A percentile compares a stretch with the other conserved stretches of the same genome.
These are phyloP conservation scores for Grigorovia jiainica DNA, from an alignment of 805 yeast genomes.

Conservation along the genomic window DNA sequence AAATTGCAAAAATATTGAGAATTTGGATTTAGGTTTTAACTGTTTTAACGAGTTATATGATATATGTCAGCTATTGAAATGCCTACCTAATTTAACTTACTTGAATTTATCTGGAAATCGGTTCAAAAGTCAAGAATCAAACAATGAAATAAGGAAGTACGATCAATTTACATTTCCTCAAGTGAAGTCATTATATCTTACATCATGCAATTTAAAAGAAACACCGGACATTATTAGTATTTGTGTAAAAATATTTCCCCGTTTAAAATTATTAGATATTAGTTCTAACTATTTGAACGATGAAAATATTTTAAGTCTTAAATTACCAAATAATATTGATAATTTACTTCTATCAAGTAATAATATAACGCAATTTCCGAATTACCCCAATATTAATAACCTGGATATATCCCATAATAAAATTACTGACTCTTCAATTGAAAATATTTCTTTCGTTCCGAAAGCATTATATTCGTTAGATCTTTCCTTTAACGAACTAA, in stretches of 20 bases:
- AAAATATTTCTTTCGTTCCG: background rate
- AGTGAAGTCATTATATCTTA: constrained; percentile 16
- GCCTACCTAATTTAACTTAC: constrained; percentile 8
- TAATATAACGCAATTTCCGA: constrained; percentile 9
- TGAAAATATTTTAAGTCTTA: background rate
- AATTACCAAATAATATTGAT: constrained; percentile 7
- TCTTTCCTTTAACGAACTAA: constrained; percentile 41
- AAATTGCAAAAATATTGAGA: constrained; percentile 16
- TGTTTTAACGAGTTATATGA: constrained; percentile 36
- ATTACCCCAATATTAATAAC: constrained; percentile 1
- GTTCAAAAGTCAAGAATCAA: too few relatives aligned
- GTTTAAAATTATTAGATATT: constrained; percentile 16
- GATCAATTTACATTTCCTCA: constrained; percentile 1
- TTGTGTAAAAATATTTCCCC: constrained; percentile 29
- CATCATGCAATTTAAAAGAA: constrained; percentile 14
- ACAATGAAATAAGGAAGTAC: too few relatives aligned
- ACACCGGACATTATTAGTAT: background rate
- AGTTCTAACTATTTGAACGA: constrained; percentile 12
- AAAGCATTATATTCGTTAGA: constrained; percentile 32
- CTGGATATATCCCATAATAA: constrained; percentile 11
- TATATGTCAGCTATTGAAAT: constrained; percentile 21
- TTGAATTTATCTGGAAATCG: constrained; percentile 17
- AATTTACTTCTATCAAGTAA: constrained; percentile 13
- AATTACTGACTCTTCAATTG: background rate
- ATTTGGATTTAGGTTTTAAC: constrained; percentile 55